Base-by-base conservation (phyloP, 2,329 filamentous ascomycete genomes). In the Trichoderma arundinaceum region DNA sequence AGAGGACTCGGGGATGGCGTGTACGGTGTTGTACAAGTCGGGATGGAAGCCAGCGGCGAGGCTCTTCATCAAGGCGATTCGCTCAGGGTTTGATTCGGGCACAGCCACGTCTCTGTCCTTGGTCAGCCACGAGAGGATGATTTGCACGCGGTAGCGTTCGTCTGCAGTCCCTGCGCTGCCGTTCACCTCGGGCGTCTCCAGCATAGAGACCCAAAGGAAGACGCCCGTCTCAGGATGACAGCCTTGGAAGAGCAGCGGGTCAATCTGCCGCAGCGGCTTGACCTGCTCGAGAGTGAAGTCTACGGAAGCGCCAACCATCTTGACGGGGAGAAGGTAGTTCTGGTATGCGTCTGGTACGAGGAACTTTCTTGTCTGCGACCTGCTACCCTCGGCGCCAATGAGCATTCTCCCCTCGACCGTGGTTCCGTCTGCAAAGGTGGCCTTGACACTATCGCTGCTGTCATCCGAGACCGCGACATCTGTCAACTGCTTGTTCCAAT, bases 231-330 rank as follows among this genome's bases (percentile, higher is more conserved):
- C 74, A 0, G 84, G 83, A 70, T 87, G 82, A 10, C 80, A 77
- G 2, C 82, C 84, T 66, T 86, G 82, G 70, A 87, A 84, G 28
- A 86, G 80, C 46, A 83, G 78, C 0, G 84, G 84, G 66, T 87
- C 84, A 32, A 86, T 78, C 1, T 74, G 76, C n/a, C 79, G 76
- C 7, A 83, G 74, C 7, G 77, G 69, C 74, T 71, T 68, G 76
- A 70, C 73, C 76, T 78, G 69, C 68, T 77, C 73, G 22, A 77
- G 72, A 1, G 75, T 78, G 66, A 82, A 73, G 57, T 77, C 71
- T 0, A 78, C 70, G 4, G 76, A 74, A 1, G 75, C 75, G 5
- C 80, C 80, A 19, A 79, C 68, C 57, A 82, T 69, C 19, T 75
- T 75, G 12, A 79, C 74, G 0, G 79, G 77, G 1, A 83, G 71